Percentiles rank a stretch among this genome's conserved stretches.
These are phyloP conservation scores for Mrakia hoshinonis DNA, from an alignment of 768 basidiomycete species.

Conservation along the genomic window DNA sequence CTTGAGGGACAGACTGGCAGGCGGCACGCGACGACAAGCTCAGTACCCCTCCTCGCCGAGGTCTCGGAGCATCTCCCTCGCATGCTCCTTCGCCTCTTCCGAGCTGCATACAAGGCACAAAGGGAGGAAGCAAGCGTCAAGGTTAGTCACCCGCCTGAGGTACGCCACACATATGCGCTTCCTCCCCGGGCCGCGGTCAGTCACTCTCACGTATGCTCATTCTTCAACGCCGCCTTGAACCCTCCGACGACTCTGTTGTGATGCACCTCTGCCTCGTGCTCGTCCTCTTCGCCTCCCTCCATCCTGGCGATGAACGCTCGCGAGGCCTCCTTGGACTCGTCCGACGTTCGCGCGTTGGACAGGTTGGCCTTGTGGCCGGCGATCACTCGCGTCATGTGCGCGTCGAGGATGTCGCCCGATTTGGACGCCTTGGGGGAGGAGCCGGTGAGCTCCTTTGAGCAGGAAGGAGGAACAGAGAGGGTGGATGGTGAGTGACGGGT, in stretches of 20 bases:
- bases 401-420: neutral
- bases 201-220: too few species aligned
- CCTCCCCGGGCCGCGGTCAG: too few species aligned
- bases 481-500: neutral
- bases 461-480: neutral
- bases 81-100: neutral
- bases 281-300: neutral
- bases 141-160: too few species aligned
- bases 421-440: constrained; percentile 3
- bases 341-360: constrained; percentile 29
- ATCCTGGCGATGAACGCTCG: constrained; percentile 29
- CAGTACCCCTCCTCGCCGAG: neutral
- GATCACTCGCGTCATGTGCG: neutral
- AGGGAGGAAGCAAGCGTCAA: too few species aligned
- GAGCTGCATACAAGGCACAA: neutral
- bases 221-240: neutral
- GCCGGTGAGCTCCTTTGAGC: neutral
- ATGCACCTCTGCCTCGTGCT: neutral
- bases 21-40: too few species aligned
- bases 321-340: constrained; percentile 31
- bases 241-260: constrained; percentile 1
- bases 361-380: constrained; percentile 32
- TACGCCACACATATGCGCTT: too few species aligned
- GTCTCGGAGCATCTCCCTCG: constrained; percentile 1
- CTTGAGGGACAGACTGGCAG: too few species aligned